Base-by-base conservation (phyloP, 805 yeast species). In the Lipomyces spencermartinsiae region DNA sequence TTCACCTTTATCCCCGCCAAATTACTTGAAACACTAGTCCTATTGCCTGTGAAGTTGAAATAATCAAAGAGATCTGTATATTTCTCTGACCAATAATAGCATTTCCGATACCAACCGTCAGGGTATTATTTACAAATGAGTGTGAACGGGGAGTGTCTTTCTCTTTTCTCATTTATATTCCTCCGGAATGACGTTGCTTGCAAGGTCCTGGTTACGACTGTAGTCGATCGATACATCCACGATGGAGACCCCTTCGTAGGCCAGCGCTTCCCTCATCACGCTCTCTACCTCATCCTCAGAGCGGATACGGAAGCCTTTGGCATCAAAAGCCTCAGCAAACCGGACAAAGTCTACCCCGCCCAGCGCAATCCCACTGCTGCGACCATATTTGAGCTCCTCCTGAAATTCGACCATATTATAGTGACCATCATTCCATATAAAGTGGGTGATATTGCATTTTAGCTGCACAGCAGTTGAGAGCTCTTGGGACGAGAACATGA, bases 231-330 rank as follows among this genome's bases (percentile, higher is more conserved):
- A n/a, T n/a, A 43, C 49, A 14, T 43, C 49, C 49, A 43, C 49
- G 22, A 43, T 43, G 22, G 49, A 43, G 3, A 43, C 49, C n/a
- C 49, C 49, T 16, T 43, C 49, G n/a, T 43, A 43, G 16, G 49
- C 49, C 49, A 43, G n/a, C 7, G 49, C 49, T 43, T 43, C 49
- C 49, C 22, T 43, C 49, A 43, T 43, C 49, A 43, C 49, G 49
- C 22, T 43, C 49, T 43, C 49, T 14, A 43, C 19, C 49, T 43
- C 49, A 43, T 43, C 49, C 9, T 19, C 49, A 14, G 49, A 43
- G 49, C 22, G 49, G 22, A 43, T 43, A n/a, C 49, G 49, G 49
- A 43, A 43, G 10, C 49, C 49, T 43, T 7, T 43, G 22, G 49
- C 49, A 16, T 43, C 7, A 43, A 43, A 43, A 43, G 49, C 49